phyloP scores from a whole-genome alignment of 495 filamentous ascomycete species.

The Xylaria acuta region DNA sequence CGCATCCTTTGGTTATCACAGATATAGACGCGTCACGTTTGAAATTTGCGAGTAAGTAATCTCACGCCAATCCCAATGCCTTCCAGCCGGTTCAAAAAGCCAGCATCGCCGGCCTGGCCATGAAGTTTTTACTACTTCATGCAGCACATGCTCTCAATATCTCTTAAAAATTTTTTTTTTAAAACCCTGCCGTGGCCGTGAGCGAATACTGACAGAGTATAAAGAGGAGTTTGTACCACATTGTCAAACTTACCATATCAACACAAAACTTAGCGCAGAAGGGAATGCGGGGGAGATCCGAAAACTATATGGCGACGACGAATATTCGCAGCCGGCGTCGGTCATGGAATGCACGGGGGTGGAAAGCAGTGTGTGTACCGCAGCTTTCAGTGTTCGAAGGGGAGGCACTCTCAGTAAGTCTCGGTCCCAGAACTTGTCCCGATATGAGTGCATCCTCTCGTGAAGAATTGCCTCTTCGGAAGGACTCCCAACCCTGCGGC shows the following conservation, averaged over 20 bases:
- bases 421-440: not conserved
- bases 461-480: slow-evolving; percentile 10
- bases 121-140: not conserved
- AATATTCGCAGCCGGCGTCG: slow-evolving; percentile 61
- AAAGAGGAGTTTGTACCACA: slow-evolving; percentile 58
- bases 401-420: slow-evolving; percentile 59
- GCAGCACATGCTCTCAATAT: not conserved
- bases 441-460: slow-evolving; percentile 9
- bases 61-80: not conserved
- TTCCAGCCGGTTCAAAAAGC: not conserved
- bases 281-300: slow-evolving; percentile 61
- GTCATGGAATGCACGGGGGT: slow-evolving; percentile 71
- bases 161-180: no score
- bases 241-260: slow-evolving; percentile 60
- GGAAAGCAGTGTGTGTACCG: slow-evolving; percentile 64
- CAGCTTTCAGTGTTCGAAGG: slow-evolving; percentile 60
- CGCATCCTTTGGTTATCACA: slow-evolving; percentile 68
- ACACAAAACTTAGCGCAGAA: slow-evolving; percentile 50
- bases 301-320: slow-evolving; percentile 53
- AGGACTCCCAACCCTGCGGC: not conserved
- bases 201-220: slow-evolving; percentile 10
- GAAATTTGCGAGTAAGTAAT: slow-evolving; percentile 56
- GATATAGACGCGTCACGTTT: slow-evolving; percentile 64
- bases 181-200: not conserved
- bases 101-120: not conserved